Percentiles rank a stretch among this genome's conserved stretches.
These are phyloP conservation scores for Candida xiaguanensis DNA, from an alignment of 805 yeast species.

Conservation along the genomic window DNA sequence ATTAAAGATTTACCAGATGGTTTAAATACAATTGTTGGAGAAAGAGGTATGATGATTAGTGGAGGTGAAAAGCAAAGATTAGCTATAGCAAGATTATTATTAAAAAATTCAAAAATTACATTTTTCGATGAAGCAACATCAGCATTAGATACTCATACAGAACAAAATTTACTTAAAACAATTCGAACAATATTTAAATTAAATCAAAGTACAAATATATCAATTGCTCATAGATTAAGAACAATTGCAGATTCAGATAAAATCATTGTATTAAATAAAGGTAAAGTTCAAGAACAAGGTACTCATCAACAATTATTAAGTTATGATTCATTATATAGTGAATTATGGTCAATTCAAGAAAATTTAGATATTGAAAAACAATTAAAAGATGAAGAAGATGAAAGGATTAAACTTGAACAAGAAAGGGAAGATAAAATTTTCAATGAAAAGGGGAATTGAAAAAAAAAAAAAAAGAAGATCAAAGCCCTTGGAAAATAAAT, in stretches of 20 bases:
- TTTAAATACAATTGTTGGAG: slow-evolving; percentile 84
- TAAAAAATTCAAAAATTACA: slow-evolving; percentile 83
- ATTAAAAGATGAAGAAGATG: slow-evolving; percentile 12
- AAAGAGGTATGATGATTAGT: slow-evolving; percentile 96
- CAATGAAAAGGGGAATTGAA: neutral
- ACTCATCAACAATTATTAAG: slow-evolving; percentile 62
- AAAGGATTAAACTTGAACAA: slow-evolving; percentile 6
- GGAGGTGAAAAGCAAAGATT: slow-evolving; percentile 98
- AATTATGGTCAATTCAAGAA: slow-evolving; percentile 92
- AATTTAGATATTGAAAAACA: slow-evolving; percentile 51
- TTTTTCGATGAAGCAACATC: slow-evolving; percentile 97
- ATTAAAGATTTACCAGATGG: slow-evolving; percentile 80
- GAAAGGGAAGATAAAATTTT: slow-evolving; percentile 4
- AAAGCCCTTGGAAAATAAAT: no score
- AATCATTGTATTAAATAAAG: slow-evolving; percentile 80
- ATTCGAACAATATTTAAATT: slow-evolving; percentile 60
- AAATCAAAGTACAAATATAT: slow-evolving; percentile 69
- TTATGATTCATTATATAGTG: slow-evolving; percentile 63
- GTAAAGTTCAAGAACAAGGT: slow-evolving; percentile 85
- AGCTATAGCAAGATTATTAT: slow-evolving; percentile 86
- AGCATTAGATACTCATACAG: slow-evolving; percentile 95
- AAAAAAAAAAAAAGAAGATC: neutral
- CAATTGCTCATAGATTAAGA: slow-evolving; percentile 90
- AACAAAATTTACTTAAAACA: slow-evolving; percentile 74
- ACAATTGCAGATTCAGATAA: slow-evolving; percentile 94